Base-by-base conservation (phyloP, 2,329 filamentous ascomycete species). In the Periconia sp. region DNA sequence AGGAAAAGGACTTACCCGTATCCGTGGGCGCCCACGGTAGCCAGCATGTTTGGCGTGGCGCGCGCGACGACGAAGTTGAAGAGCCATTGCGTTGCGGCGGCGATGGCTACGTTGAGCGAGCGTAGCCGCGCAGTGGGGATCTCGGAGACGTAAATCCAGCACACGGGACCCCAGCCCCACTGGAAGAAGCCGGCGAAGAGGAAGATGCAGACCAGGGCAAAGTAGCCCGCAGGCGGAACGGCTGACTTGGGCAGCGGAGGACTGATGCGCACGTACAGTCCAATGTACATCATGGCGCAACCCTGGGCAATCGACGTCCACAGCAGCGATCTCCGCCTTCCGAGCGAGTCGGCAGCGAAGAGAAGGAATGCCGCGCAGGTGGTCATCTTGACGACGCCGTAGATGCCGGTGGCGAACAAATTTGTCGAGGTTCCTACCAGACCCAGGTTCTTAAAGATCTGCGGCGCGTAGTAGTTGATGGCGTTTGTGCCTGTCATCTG, bases 11-110 rank as follows among this genome's bases (percentile, higher is more conserved):
- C 66, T 56, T 57, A 75, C 66, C 78, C 78, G 50, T 79, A 81
- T 36, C 77, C 70, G 33, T 72, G 68, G 12, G 61, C 59, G 8
- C 77, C 78, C 37, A 79, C 74, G 0, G 75, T 81, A 8, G 75
- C 75, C 57, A 88, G 75, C 85, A 89, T 88, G 33, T 80, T 83
- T 2, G 85, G 81, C 3, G 85, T 84, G 23, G 83, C 83, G 43
- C 83, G 73, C 2, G 86, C 85, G 43, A 89, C 83, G 8, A 88
- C 80, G 48, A 89, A 87, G 62, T 89, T 89, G 68, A 89, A 88
- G 4, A 89, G 67, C 85, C 85, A 88, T 58, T 89, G 85, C 0
- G 83, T 87, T 1, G 82, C 83, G 1, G 86, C 85, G 0, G 79
- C 85, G 33, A 89, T 74, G 2, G 85, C 79, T 5, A 89, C 85